Conservation (phyloP, 2,329 filamentous ascomycete species). For the Colletotrichum aenigma region DNA sequence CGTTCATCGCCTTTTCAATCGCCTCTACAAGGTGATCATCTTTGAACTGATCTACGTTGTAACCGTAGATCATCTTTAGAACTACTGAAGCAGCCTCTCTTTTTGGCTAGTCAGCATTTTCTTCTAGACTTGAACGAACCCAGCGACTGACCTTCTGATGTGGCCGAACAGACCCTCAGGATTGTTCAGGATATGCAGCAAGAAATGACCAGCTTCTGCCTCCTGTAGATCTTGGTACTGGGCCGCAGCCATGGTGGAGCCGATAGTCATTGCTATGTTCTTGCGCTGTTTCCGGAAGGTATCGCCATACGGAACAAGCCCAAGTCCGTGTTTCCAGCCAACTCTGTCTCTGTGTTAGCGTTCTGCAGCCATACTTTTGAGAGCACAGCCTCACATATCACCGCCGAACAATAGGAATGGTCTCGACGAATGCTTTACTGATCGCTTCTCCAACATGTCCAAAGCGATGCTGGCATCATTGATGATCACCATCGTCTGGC, state of each 20-base stretch:
- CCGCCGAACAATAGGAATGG: slow-evolving; percentile 33
- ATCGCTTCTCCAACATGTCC: slow-evolving; percentile 40
- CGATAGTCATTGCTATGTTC: slow-evolving; percentile 45
- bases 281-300: slow-evolving; percentile 46
- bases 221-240: slow-evolving; percentile 47
- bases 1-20: neutral
- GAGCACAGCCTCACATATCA: slow-evolving; percentile 32
- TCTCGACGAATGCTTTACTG: slow-evolving; percentile 32
- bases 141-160: slow-evolving; percentile 39
- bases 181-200: slow-evolving; percentile 42
- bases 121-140: fast-evolving
- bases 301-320: slow-evolving; percentile 36
- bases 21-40: neutral
- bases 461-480: slow-evolving; percentile 37
- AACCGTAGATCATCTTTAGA: neutral
- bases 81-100: neutral
- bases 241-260: slow-evolving; percentile 39
- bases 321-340: slow-evolving; percentile 40
- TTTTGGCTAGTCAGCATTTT: fast-evolving
- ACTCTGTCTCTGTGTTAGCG: neutral
- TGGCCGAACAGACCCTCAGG: slow-evolving; percentile 42
- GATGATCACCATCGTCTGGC: slow-evolving; percentile 43
- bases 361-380: neutral
- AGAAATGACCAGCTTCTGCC: slow-evolving; percentile 44
- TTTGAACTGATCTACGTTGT: neutral